phyloP scores from a whole-genome alignment of 2,329 filamentous ascomycete species.

The Trichoderma gracile region DNA sequence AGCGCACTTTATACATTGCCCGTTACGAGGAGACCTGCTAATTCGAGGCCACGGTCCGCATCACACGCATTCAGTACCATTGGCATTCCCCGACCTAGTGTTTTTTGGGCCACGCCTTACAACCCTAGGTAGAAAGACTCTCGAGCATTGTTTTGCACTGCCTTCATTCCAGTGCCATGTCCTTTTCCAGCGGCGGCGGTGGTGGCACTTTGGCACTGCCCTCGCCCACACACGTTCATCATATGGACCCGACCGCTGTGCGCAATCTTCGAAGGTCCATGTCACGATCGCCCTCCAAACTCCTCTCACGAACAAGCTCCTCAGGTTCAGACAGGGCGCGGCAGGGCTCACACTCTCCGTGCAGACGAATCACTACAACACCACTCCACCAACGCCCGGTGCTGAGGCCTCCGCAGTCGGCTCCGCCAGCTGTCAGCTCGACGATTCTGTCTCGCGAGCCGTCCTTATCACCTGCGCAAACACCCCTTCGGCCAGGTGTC shows the following conservation, averaged over 20 bases:
- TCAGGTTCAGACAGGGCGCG: slow-evolving; percentile 52
- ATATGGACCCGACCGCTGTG: slow-evolving; percentile 80
- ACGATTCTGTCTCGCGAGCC: slow-evolving; percentile 35
- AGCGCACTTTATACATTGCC: slow-evolving; percentile 14
- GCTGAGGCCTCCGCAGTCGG: slow-evolving; percentile 38
- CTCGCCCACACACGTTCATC: slow-evolving; percentile 80
- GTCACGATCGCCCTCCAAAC: slow-evolving; percentile 92
- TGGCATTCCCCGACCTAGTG: slow-evolving; percentile 33
- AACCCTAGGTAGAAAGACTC: slow-evolving; percentile 15
- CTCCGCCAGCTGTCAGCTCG: slow-evolving; percentile 39
- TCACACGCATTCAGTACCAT: slow-evolving; percentile 12
- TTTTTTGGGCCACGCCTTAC: slow-evolving; percentile 31
- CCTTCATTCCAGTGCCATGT: slow-evolving; percentile 47
- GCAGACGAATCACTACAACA: slow-evolving; percentile 45
- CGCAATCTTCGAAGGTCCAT: slow-evolving; percentile 82
- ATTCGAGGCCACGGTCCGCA: slow-evolving; percentile 8
- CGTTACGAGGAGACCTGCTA: slow-evolving; percentile 17
- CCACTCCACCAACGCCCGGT: slow-evolving; percentile 37
- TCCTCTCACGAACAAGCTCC: slow-evolving; percentile 57
- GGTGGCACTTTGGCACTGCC: slow-evolving; percentile 83
- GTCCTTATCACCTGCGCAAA: slow-evolving; percentile 55
- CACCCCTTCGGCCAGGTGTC: slow-evolving; percentile 65
- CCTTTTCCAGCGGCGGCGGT: slow-evolving; percentile 56
- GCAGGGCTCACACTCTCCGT: slow-evolving; percentile 51
- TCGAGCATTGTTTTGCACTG: slow-evolving; percentile 25